Evolutionary conservation across 345 rosid genomes (phyloP), one percentile per base, ranked within the genome.

Genomic region (Heritiera littoralis): DNA sequence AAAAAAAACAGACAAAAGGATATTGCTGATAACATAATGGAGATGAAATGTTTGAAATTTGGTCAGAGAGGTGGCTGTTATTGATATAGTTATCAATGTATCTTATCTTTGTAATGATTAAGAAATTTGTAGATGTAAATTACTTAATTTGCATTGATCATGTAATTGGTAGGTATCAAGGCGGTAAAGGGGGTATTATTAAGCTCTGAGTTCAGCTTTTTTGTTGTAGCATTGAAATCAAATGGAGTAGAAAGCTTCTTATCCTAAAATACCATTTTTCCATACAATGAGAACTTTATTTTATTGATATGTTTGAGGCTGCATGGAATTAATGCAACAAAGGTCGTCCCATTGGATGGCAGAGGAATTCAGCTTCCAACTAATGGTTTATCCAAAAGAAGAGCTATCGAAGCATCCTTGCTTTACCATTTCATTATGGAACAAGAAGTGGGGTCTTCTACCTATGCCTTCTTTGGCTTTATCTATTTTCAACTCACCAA

Each of bases 1-100:
- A 32, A 12, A 17, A 48, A 6, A 28, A 9, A 1, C n/a, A 49
- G 7, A 23, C 28, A 0, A 23, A 23, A 48, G 6, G 14, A 14
- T 52, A 3, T 1, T 32, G 28, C 14, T 76, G 54, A 5, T 63
- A n/a, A 41, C 48, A 32, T 71, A 61, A n/a, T 60, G 73, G 30
- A 49, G 38, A 30, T 40, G n/a, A 55, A 56, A 18, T 20, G 15
- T 77, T 55, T 56, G 56, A 41, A 41, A 60, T 65, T 65, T 49
- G 74, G 59, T 63, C 72, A 11, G 40, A 60, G 8, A 58, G 48
- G 5, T 48, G 54, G 14, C 55, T 46, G 64, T 73, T 55, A 73
- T 73, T 73, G 17, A 1, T 30, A 38, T 73, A 15, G 32, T 18
- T 14, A 4, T 63, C 38, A 54, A n/a, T 15, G 49, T 72, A 32